Evolutionary conservation across 1,139 yeast species (phyloP).

Genomic region (Blastobotrys ciferrii): DNA sequence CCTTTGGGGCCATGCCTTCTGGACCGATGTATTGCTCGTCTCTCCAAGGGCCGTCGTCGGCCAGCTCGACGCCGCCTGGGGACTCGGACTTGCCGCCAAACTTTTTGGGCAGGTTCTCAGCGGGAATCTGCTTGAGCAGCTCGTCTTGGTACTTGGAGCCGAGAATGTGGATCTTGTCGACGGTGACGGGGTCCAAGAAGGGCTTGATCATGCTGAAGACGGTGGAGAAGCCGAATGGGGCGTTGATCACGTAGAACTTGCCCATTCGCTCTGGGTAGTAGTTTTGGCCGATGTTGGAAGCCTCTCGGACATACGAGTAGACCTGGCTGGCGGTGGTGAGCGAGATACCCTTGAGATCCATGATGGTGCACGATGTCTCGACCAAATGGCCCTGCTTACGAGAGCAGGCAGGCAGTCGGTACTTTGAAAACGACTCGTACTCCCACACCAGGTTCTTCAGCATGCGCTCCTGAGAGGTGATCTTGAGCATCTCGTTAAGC

Average conservation of each 20-base stretch:
- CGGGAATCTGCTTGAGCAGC: constrained; percentile 86
- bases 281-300: constrained; percentile 91
- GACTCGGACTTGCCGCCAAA: constrained; percentile 82
- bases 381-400: constrained; percentile 74
- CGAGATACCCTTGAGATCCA: constrained; percentile 93
- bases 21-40: constrained; percentile 65
- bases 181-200: constrained; percentile 97
- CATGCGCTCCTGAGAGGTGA: constrained; percentile 96
- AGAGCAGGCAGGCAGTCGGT: constrained; percentile 92
- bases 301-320: constrained; percentile 83
- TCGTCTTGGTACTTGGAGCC: constrained; percentile 79
- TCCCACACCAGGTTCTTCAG: constrained; percentile 95
- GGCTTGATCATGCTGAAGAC: constrained; percentile 90
- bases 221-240: constrained; percentile 95
- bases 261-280: constrained; percentile 99
- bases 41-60: constrained; percentile 98
- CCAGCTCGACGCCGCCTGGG: constrained; percentile 75
- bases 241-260: constrained; percentile 89
- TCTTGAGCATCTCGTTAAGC: constrained; percentile 84
- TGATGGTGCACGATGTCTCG: constrained; percentile 94
- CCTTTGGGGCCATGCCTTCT: constrained; percentile 37
- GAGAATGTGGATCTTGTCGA: constrained; percentile 85
- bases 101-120: constrained; percentile 84
- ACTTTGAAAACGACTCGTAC: constrained; percentile 82
- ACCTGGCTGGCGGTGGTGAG: constrained; percentile 82